Conservation (phyloP, 495 filamentous ascomycete genomes). For the Pyronema domesticum region DNA sequence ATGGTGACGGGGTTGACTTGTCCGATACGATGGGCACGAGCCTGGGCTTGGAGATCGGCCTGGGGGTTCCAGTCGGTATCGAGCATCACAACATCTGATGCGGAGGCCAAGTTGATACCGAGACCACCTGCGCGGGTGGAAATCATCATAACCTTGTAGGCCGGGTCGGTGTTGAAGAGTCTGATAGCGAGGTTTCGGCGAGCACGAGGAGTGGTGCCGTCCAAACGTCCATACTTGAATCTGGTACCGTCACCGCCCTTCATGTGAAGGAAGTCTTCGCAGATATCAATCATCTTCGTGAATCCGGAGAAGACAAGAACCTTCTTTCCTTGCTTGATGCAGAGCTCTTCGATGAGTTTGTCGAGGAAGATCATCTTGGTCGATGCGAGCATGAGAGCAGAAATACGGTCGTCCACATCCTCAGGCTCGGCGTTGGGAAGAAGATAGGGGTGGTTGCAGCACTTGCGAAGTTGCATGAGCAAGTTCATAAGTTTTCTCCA, state of each 20-base stretch:
- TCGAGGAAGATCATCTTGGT: slow-evolving; percentile 48
- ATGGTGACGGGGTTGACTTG: slow-evolving; percentile 40
- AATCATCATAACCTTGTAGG: slow-evolving; percentile 44
- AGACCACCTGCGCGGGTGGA: slow-evolving; percentile 47
- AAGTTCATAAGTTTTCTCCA: slow-evolving; percentile 45
- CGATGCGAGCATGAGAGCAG: slow-evolving; percentile 37
- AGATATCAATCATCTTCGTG: slow-evolving; percentile 39
- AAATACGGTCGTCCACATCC: slow-evolving; percentile 13
- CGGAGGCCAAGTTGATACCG: slow-evolving; percentile 43
- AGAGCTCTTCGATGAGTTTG: slow-evolving; percentile 40
- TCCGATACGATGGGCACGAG: slow-evolving; percentile 42
- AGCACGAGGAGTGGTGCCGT: slow-evolving; percentile 38
- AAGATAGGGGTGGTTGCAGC: slow-evolving; percentile 46
- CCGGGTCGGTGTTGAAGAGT: slow-evolving; percentile 36
- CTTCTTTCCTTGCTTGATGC: slow-evolving; percentile 40
- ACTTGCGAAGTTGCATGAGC: slow-evolving; percentile 47
- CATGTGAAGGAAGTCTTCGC: slow-evolving; percentile 38
- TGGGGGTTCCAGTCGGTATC: slow-evolving; percentile 56
- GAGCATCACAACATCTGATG: slow-evolving; percentile 44
- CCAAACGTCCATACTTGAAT: slow-evolving; percentile 39
- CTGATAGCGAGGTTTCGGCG: slow-evolving; percentile 40
- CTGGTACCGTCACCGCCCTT: slow-evolving; percentile 30
- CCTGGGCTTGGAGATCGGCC: slow-evolving; percentile 36
- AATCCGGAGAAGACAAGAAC: slow-evolving; percentile 48
- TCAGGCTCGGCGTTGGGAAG: slow-evolving; percentile 35